Base-by-base conservation (phyloP, 129 eudicot species). In the Flaveria linearis region DNA sequence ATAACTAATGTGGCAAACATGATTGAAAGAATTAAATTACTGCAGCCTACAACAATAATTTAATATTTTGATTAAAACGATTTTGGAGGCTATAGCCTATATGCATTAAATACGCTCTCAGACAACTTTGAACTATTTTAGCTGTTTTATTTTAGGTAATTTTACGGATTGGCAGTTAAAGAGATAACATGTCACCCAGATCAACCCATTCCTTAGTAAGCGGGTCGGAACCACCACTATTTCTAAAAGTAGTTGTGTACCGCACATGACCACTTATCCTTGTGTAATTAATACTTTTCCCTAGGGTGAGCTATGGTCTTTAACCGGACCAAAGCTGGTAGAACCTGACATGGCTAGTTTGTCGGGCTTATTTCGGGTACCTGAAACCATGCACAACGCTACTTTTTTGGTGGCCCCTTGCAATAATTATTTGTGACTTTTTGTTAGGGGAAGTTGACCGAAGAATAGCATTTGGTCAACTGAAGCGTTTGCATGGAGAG, bases 401-500 rank as follows among this genome's bases (percentile, higher is more conserved):
- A 25, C 66, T 60, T 58, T 25, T 60, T 17, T 7, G 12, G 12
- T 23, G 36, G 39, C 66, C 8, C 39, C 39, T 25, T 60, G 41
- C 66, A 30, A 28, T 63, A 63, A 63, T 51, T 13, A 45, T 71
- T 7, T 45, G 53, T 80, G 28, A 13, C 77, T 79, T 36, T 53
- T 58, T 66, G 41, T 73, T 85, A 95, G 99, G 97, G 79, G 99
- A 95, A 81, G 91, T 89, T 86, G 99, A 95, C 81, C 88, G 89
- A 61, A 87, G 94, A 79, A 95, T 95, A 60, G 88, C 92, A 58
- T 95, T 91, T 85, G 99, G 99, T 72, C 99, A 95, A 69, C 76
- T 95, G 55, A 95, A 88, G 83, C 86, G 96, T 78, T 95, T 86
- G 71, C 95, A 14, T 95, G 97, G 93, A 79, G 97, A 76, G 99